Percentiles rank a stretch among this genome's conserved stretches.
Evolutionary conservation across 352 stramenopile genomes (phyloP).

Genomic region (Pythium periplocum): DNA sequence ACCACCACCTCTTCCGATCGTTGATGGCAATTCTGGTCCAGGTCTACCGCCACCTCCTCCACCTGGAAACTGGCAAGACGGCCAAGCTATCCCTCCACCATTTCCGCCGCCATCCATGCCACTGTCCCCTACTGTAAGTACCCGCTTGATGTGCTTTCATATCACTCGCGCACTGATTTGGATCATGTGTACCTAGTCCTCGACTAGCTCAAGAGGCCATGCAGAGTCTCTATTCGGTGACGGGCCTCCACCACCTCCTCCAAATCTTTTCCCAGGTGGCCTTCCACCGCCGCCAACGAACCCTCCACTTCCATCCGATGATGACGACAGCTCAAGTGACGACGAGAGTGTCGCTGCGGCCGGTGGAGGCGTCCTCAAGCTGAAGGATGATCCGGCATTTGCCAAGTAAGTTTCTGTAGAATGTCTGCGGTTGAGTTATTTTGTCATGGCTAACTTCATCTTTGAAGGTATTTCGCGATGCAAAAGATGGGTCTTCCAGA

Average conservation of each 20-base stretch:
- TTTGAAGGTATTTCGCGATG: slow-evolving; percentile 79
- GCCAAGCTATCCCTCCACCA: not conserved
- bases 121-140: slow-evolving; percentile 55
- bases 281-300: slow-evolving; percentile 17
- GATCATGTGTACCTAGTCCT: slow-evolving; percentile 17
- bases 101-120: slow-evolving; percentile 28
- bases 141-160: not conserved
- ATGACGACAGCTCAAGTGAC: slow-evolving; percentile 59
- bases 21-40: not conserved
- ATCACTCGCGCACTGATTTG: not conserved
- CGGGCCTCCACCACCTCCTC: slow-evolving; percentile 37
- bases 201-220: slow-evolving; percentile 32
- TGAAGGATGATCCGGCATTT: slow-evolving; percentile 78
- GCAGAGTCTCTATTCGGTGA: slow-evolving; percentile 47
- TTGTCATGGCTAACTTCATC: slow-evolving; percentile 6
- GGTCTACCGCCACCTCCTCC: slow-evolving; percentile 7
- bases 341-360: slow-evolving; percentile 35
- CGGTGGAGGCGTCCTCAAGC: slow-evolving; percentile 43
- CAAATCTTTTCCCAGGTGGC: not conserved
- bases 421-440: not conserved
- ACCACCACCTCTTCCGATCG: slow-evolving; percentile 15
- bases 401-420: slow-evolving; percentile 38
- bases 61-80: not conserved
- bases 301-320: slow-evolving; percentile 26
- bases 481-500: slow-evolving; percentile 76